Base-by-base conservation (phyloP, 768 basidiomycete genomes). In the Gautieria morchelliformis region DNA sequence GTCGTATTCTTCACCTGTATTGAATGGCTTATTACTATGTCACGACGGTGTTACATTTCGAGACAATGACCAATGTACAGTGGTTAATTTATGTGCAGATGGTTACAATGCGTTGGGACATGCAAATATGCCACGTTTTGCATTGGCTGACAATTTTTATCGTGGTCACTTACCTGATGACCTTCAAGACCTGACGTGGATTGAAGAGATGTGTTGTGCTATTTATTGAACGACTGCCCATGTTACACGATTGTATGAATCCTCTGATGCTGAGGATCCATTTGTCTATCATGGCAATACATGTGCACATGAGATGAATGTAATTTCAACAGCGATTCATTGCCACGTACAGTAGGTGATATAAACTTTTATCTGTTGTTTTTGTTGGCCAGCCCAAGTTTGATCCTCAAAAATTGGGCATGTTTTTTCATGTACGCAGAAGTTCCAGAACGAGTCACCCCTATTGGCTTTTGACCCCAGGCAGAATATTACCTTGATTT, bases 401-500 rank as follows among this genome's bases (percentile, higher is more conserved):
- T 19, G 60, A 63, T 9, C 8, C 20, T 14, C 4, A 22, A 2
- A 4, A 47, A 62, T 0, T 24, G 74, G 0, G 50, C n/a, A n/a
- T n/a, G n/a, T n/a, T n/a, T n/a, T n/a, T n/a, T n/a, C n/a, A n/a
- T n/a, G n/a, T n/a, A n/a, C n/a, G n/a, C n/a, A n/a, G n/a, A n/a
- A n/a, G n/a, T n/a, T n/a, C n/a, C n/a, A n/a, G n/a, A n/a, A 64
- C 56, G 6, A 11, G 9, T 58, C 70, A 3, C 47, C 51, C 7
- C 46, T 1, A 7, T 77, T 0, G 67, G 67, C 2, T 56, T 77
- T 41, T 64, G 71, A 48, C 40, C 57, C 0, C 75, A 78, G 22
- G 64, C 70, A 0, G 65, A 66, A 27, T 70, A 75, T 61, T 51
- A 72, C 5, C 65, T 75, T 8, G 54, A 40, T 17, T 76, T 58